Conservation (phyloP, 2,329 filamentous ascomycete genomes). For the Penicillium sp. region DNA sequence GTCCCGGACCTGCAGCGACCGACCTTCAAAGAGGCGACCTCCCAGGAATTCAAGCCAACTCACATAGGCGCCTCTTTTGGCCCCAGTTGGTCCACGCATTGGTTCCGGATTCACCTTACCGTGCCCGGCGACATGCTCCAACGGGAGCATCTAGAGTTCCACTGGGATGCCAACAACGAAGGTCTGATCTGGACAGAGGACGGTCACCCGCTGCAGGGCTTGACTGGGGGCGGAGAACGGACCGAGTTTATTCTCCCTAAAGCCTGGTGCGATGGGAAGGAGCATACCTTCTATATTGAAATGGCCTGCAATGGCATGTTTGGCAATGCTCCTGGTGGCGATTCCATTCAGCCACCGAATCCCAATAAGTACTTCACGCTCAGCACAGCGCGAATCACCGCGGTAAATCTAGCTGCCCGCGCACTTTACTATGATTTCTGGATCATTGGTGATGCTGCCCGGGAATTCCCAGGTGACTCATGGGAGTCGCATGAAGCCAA, state of each 20-base stretch:
- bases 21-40: constrained; percentile 77
- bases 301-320: constrained; percentile 99
- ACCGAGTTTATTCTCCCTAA: constrained; percentile 88
- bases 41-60: constrained; percentile 72
- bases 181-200: constrained; percentile 90
- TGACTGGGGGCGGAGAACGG: constrained; percentile 86
- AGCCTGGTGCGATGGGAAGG: constrained; percentile 75
- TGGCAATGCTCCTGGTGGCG: constrained; percentile 80
- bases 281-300: constrained; percentile 90
- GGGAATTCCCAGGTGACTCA: constrained; percentile 83
- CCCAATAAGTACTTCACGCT: constrained; percentile 80
- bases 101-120: constrained; percentile 82
- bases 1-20: constrained; percentile 77
- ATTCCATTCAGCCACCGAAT: constrained; percentile 82
- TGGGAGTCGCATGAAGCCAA: constrained; percentile 87
- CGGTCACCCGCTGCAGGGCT: constrained; percentile 83
- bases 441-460: constrained; percentile 88
- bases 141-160: constrained; percentile 84
- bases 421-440: constrained; percentile 88
- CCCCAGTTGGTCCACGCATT: constrained; percentile 95
- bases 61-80: constrained; percentile 77
- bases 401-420: constrained; percentile 80
- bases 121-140: constrained; percentile 69
- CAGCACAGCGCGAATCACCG: constrained; percentile 76
- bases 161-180: constrained; percentile 95